Evolutionary conservation across 306 rosid species (phyloP).

Genomic region (Vigna mungo): DNA sequence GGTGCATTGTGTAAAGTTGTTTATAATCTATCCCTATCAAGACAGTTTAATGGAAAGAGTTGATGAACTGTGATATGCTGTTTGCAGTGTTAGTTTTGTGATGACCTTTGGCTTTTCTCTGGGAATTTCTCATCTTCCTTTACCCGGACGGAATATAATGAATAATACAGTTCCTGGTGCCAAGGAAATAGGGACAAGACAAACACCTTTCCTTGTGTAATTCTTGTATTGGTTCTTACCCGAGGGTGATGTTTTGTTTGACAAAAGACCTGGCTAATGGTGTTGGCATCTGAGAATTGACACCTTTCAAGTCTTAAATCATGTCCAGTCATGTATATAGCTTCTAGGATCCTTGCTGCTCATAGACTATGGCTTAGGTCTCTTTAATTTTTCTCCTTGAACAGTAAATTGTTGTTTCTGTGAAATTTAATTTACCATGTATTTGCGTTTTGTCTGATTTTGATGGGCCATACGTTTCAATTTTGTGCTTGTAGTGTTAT

Average conservation of each 20-base stretch:
- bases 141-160: constrained; percentile 24
- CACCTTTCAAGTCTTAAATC: constrained; percentile 10
- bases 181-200: constrained; percentile 27
- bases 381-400: not conserved
- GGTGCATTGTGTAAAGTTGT: not conserved
- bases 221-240: not conserved
- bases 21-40: constrained; percentile 6
- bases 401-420: not conserved
- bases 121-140: constrained; percentile 29
- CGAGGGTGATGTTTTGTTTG: constrained; percentile 34
- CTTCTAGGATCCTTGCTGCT: constrained; percentile 22
- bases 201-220: constrained; percentile 23
- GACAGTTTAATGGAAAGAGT: constrained; percentile 3
- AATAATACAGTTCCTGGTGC: constrained; percentile 32
- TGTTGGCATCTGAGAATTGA: constrained; percentile 24
- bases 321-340: constrained; percentile 7
- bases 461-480: constrained; percentile 18
- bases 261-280: constrained; percentile 11
- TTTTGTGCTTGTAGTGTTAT: constrained; percentile 17
- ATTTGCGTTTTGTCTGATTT: constrained; percentile 17
- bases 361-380: constrained; percentile 19
- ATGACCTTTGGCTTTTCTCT: constrained; percentile 28
- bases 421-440: not conserved
- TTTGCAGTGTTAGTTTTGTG: constrained; percentile 14
- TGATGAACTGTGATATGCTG: constrained; percentile 16